Evolutionary conservation across 257 asterid genomes (phyloP).

Genomic region (Petrea volubilis): DNA sequence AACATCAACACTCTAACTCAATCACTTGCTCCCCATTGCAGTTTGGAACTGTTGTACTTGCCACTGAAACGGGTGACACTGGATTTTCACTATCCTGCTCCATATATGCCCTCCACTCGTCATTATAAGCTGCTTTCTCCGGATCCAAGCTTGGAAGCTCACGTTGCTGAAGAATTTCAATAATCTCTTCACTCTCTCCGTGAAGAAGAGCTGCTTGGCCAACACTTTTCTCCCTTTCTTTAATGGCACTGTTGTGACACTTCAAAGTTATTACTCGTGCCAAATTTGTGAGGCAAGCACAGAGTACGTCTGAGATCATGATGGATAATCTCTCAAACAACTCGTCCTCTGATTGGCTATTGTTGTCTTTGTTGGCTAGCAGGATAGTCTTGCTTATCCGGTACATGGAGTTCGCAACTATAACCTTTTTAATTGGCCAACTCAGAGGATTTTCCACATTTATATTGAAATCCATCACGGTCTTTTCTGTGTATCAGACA

Average conservation of each 20-base stretch:
- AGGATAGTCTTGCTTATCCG: constrained; percentile 3
- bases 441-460: neutral
- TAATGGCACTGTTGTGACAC: constrained; percentile 16
- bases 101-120: neutral
- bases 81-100: neutral
- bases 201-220: neutral
- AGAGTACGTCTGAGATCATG: constrained; percentile 12
- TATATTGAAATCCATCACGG: neutral
- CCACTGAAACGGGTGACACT: neutral
- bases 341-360: neutral
- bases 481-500: neutral
- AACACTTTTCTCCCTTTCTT: constrained; percentile 17
- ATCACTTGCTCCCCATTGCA: no score
- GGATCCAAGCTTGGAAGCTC: neutral
- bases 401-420: constrained; percentile 23
- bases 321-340: neutral
- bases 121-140: neutral
- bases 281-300: constrained; percentile 15
- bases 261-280: neutral
- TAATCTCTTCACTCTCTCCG: neutral
- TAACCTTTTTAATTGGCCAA: constrained; percentile 12
- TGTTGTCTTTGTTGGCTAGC: neutral
- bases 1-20: no score
- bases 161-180: neutral
- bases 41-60: neutral